Evolutionary conservation across 371 early-diverging fungal genomes (phyloP).

Genomic region (Apophysomyces sp.): DNA sequence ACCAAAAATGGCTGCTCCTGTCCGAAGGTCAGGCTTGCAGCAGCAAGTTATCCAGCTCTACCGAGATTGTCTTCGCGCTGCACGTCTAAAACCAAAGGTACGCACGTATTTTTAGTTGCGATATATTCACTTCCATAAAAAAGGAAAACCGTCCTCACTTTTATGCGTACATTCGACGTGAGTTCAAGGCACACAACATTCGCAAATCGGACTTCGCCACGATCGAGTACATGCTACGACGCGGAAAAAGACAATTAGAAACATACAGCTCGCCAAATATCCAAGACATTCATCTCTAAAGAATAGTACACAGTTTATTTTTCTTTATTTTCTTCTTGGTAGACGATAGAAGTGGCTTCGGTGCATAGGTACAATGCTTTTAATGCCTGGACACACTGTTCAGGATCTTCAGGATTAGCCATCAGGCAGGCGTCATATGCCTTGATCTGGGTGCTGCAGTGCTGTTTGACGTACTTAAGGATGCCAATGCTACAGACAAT

Average conservation of each 20-base stretch:
- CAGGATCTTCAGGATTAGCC: conserved; percentile 64
- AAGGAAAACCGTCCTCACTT: conserved; percentile 58
- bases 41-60: conserved; percentile 59
- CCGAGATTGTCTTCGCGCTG: conserved; percentile 60
- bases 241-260: conserved; percentile 56
- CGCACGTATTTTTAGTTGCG: background rate
- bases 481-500: conserved; percentile 54
- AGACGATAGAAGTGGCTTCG: conserved; percentile 51
- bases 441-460: conserved; percentile 66
- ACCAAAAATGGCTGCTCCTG: conserved; percentile 26
- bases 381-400: conserved; percentile 61
- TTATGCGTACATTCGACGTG: conserved; percentile 59
- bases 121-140: background rate
- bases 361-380: conserved; percentile 64
- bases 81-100: conserved; percentile 57
- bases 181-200: conserved; percentile 55
- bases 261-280: conserved; percentile 57
- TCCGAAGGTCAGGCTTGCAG: conserved; percentile 62
- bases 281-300: conserved; percentile 55
- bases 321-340: conserved; percentile 14
- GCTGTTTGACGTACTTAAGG: conserved; percentile 71
- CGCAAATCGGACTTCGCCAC: conserved; percentile 62
- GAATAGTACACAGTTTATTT: background rate
- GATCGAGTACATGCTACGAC: conserved; percentile 63
- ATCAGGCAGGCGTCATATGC: conserved; percentile 68